Conservation (phyloP, 345 rosid genomes). For the Euphorbia peplus region DNA sequence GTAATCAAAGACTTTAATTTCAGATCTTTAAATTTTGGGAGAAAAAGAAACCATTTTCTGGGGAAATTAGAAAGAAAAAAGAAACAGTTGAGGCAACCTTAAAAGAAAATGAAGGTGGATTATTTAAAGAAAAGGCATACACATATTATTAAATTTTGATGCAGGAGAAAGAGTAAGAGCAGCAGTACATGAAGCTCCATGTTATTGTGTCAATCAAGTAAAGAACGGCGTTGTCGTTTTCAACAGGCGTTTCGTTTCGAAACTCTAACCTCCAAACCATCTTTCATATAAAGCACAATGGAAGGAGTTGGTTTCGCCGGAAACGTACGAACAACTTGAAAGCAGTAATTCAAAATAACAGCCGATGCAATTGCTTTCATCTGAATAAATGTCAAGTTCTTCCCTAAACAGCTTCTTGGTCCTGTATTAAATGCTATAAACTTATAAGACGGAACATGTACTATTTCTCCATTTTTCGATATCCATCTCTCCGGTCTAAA, state of each 20-base stretch:
- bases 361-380: constrained; percentile 9
- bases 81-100: no score
- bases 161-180: no score
- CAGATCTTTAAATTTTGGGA: no score
- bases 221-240: background rate
- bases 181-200: no score
- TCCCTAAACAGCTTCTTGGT: constrained; percentile 20
- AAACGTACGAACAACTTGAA: constrained; percentile 5
- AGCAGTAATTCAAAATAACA: constrained; percentile 3
- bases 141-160: no score
- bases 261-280: constrained; percentile 15
- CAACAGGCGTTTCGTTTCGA: background rate
- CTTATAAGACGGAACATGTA: constrained; percentile 16
- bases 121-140: no score
- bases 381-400: constrained; percentile 3
- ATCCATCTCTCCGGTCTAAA: constrained; percentile 27
- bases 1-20: no score
- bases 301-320: constrained; percentile 3
- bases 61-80: no score
- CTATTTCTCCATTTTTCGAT: background rate
- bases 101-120: no score
- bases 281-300: constrained; percentile 6
- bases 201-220: no score
- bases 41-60: no score
- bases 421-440: constrained; percentile 13